Evolutionary conservation across 345 rosid species (phyloP).

Genomic region (Brassica juncea): DNA sequence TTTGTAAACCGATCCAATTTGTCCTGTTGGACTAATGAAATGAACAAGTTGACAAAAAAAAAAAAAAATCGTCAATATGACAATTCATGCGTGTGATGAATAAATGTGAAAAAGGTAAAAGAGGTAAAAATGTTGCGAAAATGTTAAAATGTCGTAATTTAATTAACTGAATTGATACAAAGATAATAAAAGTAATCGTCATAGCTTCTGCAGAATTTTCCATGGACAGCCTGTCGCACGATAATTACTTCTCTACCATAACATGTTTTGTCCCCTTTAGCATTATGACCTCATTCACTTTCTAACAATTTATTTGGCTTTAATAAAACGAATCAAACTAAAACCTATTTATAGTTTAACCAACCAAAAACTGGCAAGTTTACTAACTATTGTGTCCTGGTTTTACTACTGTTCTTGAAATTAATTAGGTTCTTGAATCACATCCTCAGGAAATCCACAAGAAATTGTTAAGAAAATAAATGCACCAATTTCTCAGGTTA

Average conservation of each 20-base stretch:
- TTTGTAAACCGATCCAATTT: too few species aligned
- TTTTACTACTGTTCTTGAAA: not conserved
- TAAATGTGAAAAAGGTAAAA: not conserved
- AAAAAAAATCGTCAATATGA: not conserved
- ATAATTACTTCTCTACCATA: conserved; percentile 43
- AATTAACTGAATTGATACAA: not conserved
- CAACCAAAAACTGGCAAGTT: not conserved
- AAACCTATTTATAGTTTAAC: not conserved
- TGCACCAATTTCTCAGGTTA: not conserved
- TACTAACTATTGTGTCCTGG: not conserved
- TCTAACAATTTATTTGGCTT: conserved; percentile 27
- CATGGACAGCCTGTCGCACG: conserved; percentile 43
- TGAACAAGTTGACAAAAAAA: too few species aligned
- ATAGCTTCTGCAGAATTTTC: conserved; percentile 42
- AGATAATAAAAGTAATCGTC: conserved; percentile 30
- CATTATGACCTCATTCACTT: conserved; percentile 43
- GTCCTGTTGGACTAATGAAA: too few species aligned
- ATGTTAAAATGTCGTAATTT: not conserved
- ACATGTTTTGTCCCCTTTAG: conserved; percentile 46
- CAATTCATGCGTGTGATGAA: conserved; percentile 37
- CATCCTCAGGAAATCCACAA: not conserved
- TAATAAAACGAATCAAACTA: conserved; percentile 26
- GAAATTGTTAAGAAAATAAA: not conserved
- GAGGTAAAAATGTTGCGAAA: not conserved
- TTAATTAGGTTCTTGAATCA: not conserved